phyloP scores from a whole-genome alignment of 129 eudicot species.

The Heracleum sosnowskyi region DNA sequence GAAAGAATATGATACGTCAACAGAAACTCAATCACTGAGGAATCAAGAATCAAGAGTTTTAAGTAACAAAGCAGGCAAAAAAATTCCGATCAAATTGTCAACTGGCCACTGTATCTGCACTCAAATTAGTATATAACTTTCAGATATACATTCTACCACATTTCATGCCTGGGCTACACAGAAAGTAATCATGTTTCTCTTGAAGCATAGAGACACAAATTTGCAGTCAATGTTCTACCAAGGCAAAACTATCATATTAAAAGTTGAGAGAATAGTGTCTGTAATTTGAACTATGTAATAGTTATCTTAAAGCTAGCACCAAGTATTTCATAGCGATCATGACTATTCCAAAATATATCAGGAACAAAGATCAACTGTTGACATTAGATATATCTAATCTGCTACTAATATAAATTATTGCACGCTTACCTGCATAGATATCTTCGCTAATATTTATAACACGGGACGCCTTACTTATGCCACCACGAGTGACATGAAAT shows the following conservation, averaged over 20 bases:
- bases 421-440: slow-evolving; percentile 62
- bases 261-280: not conserved
- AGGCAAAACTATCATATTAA: not conserved
- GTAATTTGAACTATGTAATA: not conserved
- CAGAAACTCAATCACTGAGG: not conserved
- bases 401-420: not conserved
- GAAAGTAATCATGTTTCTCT: not conserved
- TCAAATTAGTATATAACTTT: not conserved
- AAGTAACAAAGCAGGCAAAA: not conserved
- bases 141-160: not conserved
- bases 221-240: not conserved
- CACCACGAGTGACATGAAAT: slow-evolving; percentile 94
- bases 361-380: not conserved
- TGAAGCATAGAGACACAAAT: not conserved
- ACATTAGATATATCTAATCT: not conserved
- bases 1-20: slow-evolving; percentile 5
- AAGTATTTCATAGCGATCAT: not conserved
- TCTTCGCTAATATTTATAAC: slow-evolving; percentile 95
- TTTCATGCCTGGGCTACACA: not conserved
- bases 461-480: slow-evolving; percentile 96
- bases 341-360: not conserved
- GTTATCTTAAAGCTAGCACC: not conserved
- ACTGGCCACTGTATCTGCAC: not conserved
- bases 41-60: not conserved
- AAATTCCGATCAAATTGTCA: not conserved